Base-by-base conservation (phyloP, 1,284 basidiomycete genomes). In the Apiotrichum siamense region DNA sequence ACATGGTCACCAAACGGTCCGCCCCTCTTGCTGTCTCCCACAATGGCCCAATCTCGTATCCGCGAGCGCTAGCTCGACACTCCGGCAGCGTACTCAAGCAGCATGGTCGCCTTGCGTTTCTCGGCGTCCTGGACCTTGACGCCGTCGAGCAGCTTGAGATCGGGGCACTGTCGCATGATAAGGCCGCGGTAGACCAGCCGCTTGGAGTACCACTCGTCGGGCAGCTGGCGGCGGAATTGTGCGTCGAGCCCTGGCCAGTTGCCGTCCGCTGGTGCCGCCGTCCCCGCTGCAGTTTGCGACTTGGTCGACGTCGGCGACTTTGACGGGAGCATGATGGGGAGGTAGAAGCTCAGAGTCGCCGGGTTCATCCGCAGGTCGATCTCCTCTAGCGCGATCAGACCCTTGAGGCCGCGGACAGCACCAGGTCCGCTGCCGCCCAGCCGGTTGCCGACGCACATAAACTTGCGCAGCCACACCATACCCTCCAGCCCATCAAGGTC, bases 361-460 rank as follows among this genome's bases (percentile, higher is more conserved):
- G 92, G 91, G 69, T 97, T 96, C 88, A 93, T 93, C 77, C 86
- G 81, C 73, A 96, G 81, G 75, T 97, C 91, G 32, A 92, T 71
- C 80, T 88, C 83, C 76, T 94, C 88, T 57, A 90, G 85, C 39
- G 73, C 84, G 3, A 78, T 77, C 78, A 92, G 83, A 41, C 82
- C 79, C 58, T 80, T 79, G 55, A 92, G 74, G 36, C 85, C 77
- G 49, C 81, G 78, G 69, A 91, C 41, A 66, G 91, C 76, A 20
- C 25, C 41, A 2, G 41, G 41, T 49, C 80, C 78, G 10, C 39
- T 31, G 10, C 58, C 66, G 7, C 69, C 73, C 63, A 96, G 71
- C 59, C 91, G 80, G 61, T 85, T 86, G 46, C 90, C 92, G 63
- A 96, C 86, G 51, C 89, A 80, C 45, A 83, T 88, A 61, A 96